Conservation (phyloP, 1,284 basidiomycete species). For the Sanghuangporus sanghuang region DNA sequence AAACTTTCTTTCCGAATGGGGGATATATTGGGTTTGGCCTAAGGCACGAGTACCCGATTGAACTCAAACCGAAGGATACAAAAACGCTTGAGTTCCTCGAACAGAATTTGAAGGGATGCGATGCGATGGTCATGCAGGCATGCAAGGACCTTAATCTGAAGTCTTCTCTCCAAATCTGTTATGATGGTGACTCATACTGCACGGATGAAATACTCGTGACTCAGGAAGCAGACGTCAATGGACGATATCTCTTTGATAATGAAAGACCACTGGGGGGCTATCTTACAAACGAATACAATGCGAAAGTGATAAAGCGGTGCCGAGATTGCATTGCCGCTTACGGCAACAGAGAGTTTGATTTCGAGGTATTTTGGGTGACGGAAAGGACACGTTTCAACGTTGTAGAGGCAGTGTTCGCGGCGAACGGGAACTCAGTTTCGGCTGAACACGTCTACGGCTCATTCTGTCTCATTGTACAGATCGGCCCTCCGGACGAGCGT, state of each 20-base stretch:
- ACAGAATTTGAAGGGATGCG: conserved; percentile 25
- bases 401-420: neutral
- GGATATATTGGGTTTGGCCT: conserved; percentile 35
- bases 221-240: neutral
- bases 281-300: too few relatives aligned
- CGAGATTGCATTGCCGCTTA: too few relatives aligned
- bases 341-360: neutral
- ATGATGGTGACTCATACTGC: neutral
- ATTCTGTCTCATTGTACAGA: conserved; percentile 5
- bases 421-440: conserved; percentile 9
- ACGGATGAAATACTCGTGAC: neutral
- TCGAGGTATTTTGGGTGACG: conserved; percentile 2
- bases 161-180: neutral
- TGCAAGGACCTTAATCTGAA: neutral
- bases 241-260: too few relatives aligned
- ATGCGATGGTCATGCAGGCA: conserved; percentile 10
- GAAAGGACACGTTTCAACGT: neutral
- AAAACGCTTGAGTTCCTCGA: neutral
- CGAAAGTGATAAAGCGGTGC: neutral
- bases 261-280: too few relatives aligned
- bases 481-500: neutral
- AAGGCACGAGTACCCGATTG: conserved; percentile 32
- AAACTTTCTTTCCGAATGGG: conserved; percentile 29
- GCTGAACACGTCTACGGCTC: conserved; percentile 2
- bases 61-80: neutral